phyloP scores from a whole-genome alignment of 2,329 filamentous ascomycete genomes.

The Zopfia rhizophila region DNA sequence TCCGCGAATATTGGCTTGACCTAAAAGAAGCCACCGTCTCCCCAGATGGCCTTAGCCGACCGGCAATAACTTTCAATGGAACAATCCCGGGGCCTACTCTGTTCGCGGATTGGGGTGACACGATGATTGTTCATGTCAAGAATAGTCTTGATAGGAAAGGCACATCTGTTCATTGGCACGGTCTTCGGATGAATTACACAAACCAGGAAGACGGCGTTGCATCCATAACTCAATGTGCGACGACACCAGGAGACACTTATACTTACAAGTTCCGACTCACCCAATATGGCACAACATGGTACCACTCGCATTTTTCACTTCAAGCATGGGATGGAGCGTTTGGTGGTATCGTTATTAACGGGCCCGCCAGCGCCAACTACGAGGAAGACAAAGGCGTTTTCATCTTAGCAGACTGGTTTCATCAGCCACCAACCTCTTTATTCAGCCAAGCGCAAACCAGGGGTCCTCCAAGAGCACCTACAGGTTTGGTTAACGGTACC shows the following conservation, averaged over 20 bases:
- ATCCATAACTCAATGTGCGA: constrained; percentile 72
- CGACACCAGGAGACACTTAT: constrained; percentile 61
- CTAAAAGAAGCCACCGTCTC: too few species aligned
- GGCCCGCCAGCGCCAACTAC: constrained; percentile 40
- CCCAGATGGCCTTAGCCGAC: too few species aligned
- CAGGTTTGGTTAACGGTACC: constrained; percentile 24
- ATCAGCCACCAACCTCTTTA: constrained; percentile 20
- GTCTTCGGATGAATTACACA: constrained; percentile 73
- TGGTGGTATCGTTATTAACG: constrained; percentile 44
- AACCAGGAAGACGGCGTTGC: constrained; percentile 76
- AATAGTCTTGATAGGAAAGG: constrained; percentile 64
- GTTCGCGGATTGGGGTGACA: constrained; percentile 37
- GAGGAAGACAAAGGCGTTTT: constrained; percentile 49
- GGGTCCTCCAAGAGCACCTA: constrained; percentile 7
- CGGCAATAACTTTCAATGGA: too few species aligned
- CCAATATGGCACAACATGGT: constrained; percentile 48
- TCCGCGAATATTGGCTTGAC: too few species aligned
- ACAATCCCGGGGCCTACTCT: too few species aligned
- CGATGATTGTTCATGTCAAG: constrained; percentile 52
- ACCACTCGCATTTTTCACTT: constrained; percentile 43
- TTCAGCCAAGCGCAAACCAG: constrained; percentile 26
- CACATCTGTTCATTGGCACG: constrained; percentile 76
- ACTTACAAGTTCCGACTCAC: constrained; percentile 33
- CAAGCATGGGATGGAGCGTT: constrained; percentile 47
- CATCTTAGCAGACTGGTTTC: constrained; percentile 34